phyloP scores from a whole-genome alignment of 352 stramenopile genomes.

The Phytophthora macrochlamydospora region DNA sequence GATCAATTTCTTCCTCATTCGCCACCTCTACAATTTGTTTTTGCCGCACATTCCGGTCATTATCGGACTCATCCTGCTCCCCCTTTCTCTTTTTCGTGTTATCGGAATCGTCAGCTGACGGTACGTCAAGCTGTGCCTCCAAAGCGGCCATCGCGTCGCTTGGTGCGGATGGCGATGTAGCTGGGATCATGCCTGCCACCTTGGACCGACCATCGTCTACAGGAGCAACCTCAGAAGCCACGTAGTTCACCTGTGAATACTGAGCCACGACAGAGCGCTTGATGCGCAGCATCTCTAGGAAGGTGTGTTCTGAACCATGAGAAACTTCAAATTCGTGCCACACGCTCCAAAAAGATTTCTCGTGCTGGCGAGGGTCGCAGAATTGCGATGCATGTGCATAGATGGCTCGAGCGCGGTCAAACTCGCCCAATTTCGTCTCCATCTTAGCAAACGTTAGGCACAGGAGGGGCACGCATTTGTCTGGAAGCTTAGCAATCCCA shows the following conservation, averaged over 20 bases:
- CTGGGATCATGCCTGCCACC: slow-evolving; percentile 61
- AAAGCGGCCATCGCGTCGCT: slow-evolving; percentile 91
- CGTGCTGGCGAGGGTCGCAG: slow-evolving; percentile 94
- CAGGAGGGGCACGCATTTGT: slow-evolving; percentile 91
- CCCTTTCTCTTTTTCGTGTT: slow-evolving; percentile 69
- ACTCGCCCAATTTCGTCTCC: slow-evolving; percentile 96
- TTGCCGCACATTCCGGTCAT: slow-evolving; percentile 82
- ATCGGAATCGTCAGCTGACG: slow-evolving; percentile 26
- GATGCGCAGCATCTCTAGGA: slow-evolving; percentile 98
- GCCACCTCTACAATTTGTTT: slow-evolving; percentile 72
- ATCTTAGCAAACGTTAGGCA: slow-evolving; percentile 97
- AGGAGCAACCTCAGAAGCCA: slow-evolving; percentile 90
- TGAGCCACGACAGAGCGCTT: slow-evolving; percentile 97
- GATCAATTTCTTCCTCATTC: slow-evolving; percentile 94
- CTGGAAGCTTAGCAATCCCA: slow-evolving; percentile 93
- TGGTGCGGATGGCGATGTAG: slow-evolving; percentile 35
- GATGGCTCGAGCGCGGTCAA: slow-evolving; percentile 96
- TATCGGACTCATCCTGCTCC: slow-evolving; percentile 50
- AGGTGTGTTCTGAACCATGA: slow-evolving; percentile 98
- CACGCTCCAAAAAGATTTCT: slow-evolving; percentile 95
- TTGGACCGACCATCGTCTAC: slow-evolving; percentile 32
- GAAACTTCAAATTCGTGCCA: slow-evolving; percentile 97
- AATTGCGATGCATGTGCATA: slow-evolving; percentile 97
- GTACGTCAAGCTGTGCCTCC: slow-evolving; percentile 70
- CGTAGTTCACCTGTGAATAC: slow-evolving; percentile 97